Evolutionary conservation across 139 green algal species (phyloP), one percentile per base, ranked within the genome.

Genomic region (Gonium pectorale): DNA sequence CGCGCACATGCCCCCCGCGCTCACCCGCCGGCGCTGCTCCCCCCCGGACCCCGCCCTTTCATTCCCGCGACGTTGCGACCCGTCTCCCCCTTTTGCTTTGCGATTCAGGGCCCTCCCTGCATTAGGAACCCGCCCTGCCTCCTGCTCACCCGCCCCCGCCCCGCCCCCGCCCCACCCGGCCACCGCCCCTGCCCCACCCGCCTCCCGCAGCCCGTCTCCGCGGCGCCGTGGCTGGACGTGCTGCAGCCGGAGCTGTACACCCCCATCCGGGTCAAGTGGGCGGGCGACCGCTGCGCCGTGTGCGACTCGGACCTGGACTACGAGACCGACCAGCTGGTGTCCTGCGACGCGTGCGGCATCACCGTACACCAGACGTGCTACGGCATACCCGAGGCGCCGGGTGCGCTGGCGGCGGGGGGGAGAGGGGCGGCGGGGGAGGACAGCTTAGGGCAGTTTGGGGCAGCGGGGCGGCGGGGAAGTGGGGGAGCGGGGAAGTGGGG

Each of bases 331-430:
- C 93, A 96, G 88, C 92, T 98, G 67, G 92, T 99, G 11, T 90
- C 80, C 38, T 99, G 96, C 87, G 95, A 97, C 67, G 67, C 73
- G 40, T 99, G 96, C 86, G 93, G 92, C 80, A 91, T 98, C 81
- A 95, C 92, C 0, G 94, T 98, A 71, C 96, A 99, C 88, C 96
- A 98, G 92, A 94, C 85, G 27, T 99, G 96, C 90, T 99, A 98
- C 83, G 96, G 96, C 49, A 93, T 99, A 21, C 78, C 88, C 27
- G 93, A 97, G 49, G 82, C 95, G 72, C 94, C 96, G 0, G 85
- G 79, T 84, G 35, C 5, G 33, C 38, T 41, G 8, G 33, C 62
- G 33, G 62, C 52, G 15, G 52, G 4, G 15, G 52, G n/a, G n/a
- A n/a, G n/a, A n/a, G n/a, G n/a, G n/a, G n/a, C n/a, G n/a, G n/a